Conservation (phyloP, 73 alveolate species). For the Tetrahymena elliotti region DNA sequence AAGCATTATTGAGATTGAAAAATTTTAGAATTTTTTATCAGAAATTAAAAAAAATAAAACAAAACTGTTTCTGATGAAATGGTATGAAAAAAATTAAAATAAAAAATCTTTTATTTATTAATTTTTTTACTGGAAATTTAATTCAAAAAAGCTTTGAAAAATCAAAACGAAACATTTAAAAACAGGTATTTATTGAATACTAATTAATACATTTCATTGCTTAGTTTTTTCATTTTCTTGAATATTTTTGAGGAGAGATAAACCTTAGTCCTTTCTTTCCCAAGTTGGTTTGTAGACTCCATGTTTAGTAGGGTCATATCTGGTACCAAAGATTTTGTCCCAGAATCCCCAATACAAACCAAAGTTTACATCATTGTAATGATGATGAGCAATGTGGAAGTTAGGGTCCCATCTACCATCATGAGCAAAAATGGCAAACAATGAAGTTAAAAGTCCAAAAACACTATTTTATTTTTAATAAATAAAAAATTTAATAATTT, state of each 20-base stretch:
- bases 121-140: too few relatives aligned
- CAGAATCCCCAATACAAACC: constrained; percentile 42
- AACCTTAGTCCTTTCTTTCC: background rate
- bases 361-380: constrained; percentile 18
- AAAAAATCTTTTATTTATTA: too few relatives aligned
- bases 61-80: too few relatives aligned
- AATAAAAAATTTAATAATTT: background rate
- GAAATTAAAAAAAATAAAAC: too few relatives aligned
- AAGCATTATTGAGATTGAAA: too few relatives aligned
- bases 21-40: too few relatives aligned
- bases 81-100: too few relatives aligned
- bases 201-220: too few relatives aligned
- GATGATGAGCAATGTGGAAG: constrained; percentile 37
- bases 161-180: background rate
- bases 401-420: constrained; percentile 49
- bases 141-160: too few relatives aligned
- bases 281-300: background rate
- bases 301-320: background rate
- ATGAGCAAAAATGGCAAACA: constrained; percentile 32
- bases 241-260: background rate
- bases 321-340: constrained; percentile 23
- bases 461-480: background rate
- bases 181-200: background rate
- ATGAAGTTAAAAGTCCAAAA: constrained; percentile 35
- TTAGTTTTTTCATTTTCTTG: background rate